A percentile compares a stretch with the other conserved stretches of the same genome.
These are phyloP conservation scores for Solanum sejunctum DNA, from an alignment of 257 asterid species.

Conservation along the genomic window DNA sequence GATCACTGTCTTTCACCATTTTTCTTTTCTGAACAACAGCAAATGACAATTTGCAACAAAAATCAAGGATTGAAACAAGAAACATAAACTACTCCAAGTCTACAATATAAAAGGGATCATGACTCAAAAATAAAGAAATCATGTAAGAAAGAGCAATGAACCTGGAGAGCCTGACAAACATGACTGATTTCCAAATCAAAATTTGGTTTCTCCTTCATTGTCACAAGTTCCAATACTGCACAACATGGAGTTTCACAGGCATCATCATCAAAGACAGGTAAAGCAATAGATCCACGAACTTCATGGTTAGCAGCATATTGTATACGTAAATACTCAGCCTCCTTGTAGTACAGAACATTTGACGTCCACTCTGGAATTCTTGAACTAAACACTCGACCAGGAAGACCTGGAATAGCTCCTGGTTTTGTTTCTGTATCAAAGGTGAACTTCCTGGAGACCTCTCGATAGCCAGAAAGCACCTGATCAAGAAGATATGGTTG, in stretches of 20 bases:
- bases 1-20: not conserved
- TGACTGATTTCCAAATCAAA: slow-evolving; percentile 65
- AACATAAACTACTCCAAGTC: not conserved
- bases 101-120: not conserved
- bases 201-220: slow-evolving; percentile 44
- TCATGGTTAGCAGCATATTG: slow-evolving; percentile 63
- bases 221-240: slow-evolving; percentile 83
- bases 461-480: slow-evolving; percentile 75
- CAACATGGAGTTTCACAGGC: slow-evolving; percentile 44
- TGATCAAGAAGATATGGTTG: slow-evolving; percentile 86
- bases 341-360: slow-evolving; percentile 56
- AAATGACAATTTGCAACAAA: not conserved
- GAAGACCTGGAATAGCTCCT: slow-evolving; percentile 60
- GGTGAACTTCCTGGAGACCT: slow-evolving; percentile 72
- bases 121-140: not conserved
- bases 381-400: slow-evolving; percentile 82
- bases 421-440: slow-evolving; percentile 52
- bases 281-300: slow-evolving; percentile 82
- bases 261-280: slow-evolving; percentile 67
- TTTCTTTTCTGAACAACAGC: not conserved
- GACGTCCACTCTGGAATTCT: slow-evolving; percentile 94
- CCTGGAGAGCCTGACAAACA: slow-evolving; percentile 68
- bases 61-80: not conserved
- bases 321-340: slow-evolving; percentile 60
- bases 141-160: slow-evolving; percentile 2